These are phyloP conservation scores for Naganishia vishniacii DNA, from an alignment of 768 basidiomycete genomes.

Conservation along the genomic window DNA sequence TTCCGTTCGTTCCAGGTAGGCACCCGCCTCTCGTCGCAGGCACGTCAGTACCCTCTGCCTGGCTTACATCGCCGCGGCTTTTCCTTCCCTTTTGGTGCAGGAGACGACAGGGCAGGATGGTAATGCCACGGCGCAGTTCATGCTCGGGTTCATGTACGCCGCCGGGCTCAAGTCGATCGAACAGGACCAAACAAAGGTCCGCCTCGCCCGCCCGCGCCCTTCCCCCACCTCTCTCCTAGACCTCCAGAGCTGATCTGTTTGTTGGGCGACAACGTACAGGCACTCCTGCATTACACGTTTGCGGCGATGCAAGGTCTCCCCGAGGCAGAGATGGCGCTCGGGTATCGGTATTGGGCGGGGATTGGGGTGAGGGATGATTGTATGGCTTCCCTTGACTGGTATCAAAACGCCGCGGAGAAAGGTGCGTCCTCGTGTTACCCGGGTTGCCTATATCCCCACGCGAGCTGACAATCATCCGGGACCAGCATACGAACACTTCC, in stretches of 20 bases:
- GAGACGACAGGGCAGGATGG: not conserved
- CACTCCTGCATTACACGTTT: conserved; percentile 88
- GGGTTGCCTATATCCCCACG: no score
- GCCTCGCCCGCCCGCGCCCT: conserved; percentile 4
- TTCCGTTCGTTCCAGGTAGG: conserved; percentile 41
- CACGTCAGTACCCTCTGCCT: no score
- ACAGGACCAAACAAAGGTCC: conserved; percentile 51
- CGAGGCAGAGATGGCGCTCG: conserved; percentile 86
- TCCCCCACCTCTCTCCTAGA: not conserved
- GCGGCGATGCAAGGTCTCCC: conserved; percentile 80
- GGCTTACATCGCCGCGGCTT: no score
- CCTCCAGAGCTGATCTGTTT: no score
- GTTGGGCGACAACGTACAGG: no score
- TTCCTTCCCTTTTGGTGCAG: no score
- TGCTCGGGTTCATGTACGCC: conserved; percentile 80
- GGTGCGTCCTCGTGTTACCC: conserved; percentile 52
- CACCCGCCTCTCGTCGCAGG: conserved; percentile 58
- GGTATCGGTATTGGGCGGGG: conserved; percentile 91
- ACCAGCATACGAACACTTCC: conserved; percentile 70
- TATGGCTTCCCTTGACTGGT: conserved; percentile 75
- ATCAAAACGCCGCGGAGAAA: conserved; percentile 80
- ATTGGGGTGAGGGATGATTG: conserved; percentile 87
- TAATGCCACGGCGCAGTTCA: conserved; percentile 78
- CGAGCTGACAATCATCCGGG: no score
- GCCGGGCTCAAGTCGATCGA: conserved; percentile 59